phyloP scores from a whole-genome alignment of 2,329 filamentous ascomycete genomes.

The Magnaporthiopsis poae region DNA sequence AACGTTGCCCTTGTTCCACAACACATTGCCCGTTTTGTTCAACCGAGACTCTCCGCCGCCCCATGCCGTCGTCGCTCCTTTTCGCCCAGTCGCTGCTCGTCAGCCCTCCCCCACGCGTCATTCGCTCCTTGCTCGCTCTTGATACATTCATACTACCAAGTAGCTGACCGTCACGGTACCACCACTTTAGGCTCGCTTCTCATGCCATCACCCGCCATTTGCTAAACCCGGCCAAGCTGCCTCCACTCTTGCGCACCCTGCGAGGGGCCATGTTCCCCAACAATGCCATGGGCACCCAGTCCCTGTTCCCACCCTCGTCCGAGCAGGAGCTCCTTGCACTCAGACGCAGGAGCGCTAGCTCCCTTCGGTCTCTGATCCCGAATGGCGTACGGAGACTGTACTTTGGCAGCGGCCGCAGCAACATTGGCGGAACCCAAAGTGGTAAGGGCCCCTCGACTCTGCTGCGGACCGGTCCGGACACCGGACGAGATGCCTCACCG shows the following conservation, averaged over 20 bases:
- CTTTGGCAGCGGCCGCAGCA: slow-evolving; percentile 26
- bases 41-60: no score
- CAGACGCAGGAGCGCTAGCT: slow-evolving; percentile 56
- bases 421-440: background rate
- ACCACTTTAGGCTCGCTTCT: slow-evolving; percentile 43
- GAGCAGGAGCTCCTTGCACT: slow-evolving; percentile 52
- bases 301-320: slow-evolving; percentile 49
- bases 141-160: no score
- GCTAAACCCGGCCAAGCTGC: slow-evolving; percentile 54
- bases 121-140: no score
- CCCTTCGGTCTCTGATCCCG: slow-evolving; percentile 41
- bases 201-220: slow-evolving; percentile 46
- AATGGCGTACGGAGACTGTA: slow-evolving; percentile 38
- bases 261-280: slow-evolving; percentile 78
- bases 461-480: slow-evolving; percentile 6
- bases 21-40: no score
- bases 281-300: slow-evolving; percentile 60
- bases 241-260: slow-evolving; percentile 57
- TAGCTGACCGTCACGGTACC: no score
- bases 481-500: background rate
- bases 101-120: no score
- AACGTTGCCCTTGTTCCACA: no score
- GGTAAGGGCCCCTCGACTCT: background rate
- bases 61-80: no score
- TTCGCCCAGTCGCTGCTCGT: no score